Evolutionary conservation across 1,139 yeast species (phyloP), one percentile per base, ranked within the genome.

Genomic region (Taphrina deformans): DNA sequence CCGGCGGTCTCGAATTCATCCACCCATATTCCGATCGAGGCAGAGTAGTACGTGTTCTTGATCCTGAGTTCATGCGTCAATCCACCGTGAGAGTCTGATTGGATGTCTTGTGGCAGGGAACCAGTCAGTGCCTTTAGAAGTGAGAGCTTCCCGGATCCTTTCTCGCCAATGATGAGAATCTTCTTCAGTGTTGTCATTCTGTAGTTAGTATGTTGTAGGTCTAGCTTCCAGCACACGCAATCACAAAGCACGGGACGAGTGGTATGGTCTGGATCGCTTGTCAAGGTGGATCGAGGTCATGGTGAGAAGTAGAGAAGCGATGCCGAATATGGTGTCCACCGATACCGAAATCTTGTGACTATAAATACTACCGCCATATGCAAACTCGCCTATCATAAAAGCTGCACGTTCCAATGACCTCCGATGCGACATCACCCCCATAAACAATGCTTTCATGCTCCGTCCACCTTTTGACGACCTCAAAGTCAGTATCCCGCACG

Each of bases 21-120:
- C 18, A 67, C 31, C 68, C 68, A 67, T 23, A 67, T 53, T 12
- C 55, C 66, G 16, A 67, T 55, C 9, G 23, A 33, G 4, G 61
- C 61, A 33, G 55, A 35, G 45, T 66, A 67, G 55, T 67, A 67
- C 27, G 41, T 23, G 26, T 52, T 67, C 24, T 52, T 35, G 41
- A 67, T n/a, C 33, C 38, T 21, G 16, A 45, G 21, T 16, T 55
- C 48, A 46, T 67, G 68, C 7, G 66, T 50, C 40, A 67, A 24
- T 14, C 68, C 68, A 18, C 68, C 66, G 38, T 66, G 68, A 4
- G 62, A 45, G 16, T 26, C 55, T 18, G 45, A 10, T 9, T 40
- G 48, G 16, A 65, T 38, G 14, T 31, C 55, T 16, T 18, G 18
- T 3, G 67, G 67, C 10, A 59, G 38, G 3, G 62, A 38, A 9